phyloP scores from a whole-genome alignment of 2,329 filamentous ascomycete genomes.

The Anthostomella pinea region DNA sequence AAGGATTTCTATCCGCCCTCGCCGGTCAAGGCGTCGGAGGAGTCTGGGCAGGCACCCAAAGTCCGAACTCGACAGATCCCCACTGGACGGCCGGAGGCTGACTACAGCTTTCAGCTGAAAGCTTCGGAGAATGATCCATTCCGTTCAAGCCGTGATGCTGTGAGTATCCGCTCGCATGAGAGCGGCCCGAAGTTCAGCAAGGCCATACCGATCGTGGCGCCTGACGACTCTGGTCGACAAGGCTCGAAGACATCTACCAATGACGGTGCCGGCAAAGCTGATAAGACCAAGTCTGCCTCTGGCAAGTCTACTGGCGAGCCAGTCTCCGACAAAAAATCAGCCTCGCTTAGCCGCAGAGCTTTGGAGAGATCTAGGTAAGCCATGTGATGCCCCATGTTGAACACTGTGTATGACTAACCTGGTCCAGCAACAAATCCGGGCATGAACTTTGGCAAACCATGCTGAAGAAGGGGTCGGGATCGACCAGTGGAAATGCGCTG shows the following conservation, averaged over 20 bases:
- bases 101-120: constrained; percentile 12
- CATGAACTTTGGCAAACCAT: constrained; percentile 49
- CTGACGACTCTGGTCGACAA: constrained; percentile 17
- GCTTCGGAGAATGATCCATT: constrained; percentile 27
- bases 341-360: constrained; percentile 15
- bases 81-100: constrained; percentile 9
- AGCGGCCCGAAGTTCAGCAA: constrained; percentile 28
- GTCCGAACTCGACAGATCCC: constrained; percentile 3
- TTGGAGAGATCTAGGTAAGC: constrained; percentile 32
- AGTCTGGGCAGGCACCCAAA: constrained; percentile 1
- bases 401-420: constrained; percentile 9
- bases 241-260: constrained; percentile 12
- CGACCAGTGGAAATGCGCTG: constrained; percentile 44
- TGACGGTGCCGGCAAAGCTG: constrained; percentile 8
- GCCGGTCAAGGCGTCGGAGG: constrained; percentile 38
- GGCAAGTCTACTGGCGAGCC: constrained; percentile 9
- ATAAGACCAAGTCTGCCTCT: constrained; percentile 10
- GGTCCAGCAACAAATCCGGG: constrained; percentile 38
- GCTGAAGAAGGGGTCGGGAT: constrained; percentile 51
- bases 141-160: constrained; percentile 17
- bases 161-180: constrained; percentile 23
- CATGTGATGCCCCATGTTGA: no score
- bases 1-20: constrained; percentile 62
- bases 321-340: constrained; percentile 16
- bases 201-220: constrained; percentile 34